These are phyloP conservation scores for Ophiostoma angusticollis DNA, from an alignment of 2,329 filamentous ascomycete species.

Conservation along the genomic window DNA sequence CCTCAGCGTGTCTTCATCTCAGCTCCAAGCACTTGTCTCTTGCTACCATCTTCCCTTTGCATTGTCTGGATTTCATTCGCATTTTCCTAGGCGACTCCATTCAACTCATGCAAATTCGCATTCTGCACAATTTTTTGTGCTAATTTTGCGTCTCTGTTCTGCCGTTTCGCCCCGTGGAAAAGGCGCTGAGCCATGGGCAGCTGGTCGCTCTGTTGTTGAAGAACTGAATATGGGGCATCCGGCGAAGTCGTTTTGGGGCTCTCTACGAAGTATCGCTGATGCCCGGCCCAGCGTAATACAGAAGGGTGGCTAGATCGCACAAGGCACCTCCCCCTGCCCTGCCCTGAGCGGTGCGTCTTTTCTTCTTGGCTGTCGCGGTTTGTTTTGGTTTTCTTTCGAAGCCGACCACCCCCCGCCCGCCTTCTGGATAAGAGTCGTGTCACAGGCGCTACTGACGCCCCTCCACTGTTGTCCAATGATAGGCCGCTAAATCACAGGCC, in stretches of 20 bases:
- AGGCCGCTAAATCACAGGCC: conserved; percentile 6
- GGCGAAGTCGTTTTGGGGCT: conserved; percentile 3
- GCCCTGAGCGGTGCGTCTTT: background rate
- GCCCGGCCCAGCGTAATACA: no score
- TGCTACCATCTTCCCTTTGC: background rate
- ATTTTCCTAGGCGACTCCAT: background rate
- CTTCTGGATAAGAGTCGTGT: conserved; percentile 5
- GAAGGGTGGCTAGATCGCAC: no score
- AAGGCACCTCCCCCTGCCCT: background rate
- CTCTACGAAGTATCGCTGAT: conserved; percentile 1
- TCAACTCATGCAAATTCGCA: background rate
- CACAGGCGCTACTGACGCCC: conserved; percentile 8
- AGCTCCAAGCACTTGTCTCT: background rate
- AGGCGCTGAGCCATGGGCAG: background rate
- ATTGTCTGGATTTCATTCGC: background rate
- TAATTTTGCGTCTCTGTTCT: conserved; percentile 2
- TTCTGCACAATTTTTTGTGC: background rate
- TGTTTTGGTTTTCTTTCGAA: conserved; percentile 1
- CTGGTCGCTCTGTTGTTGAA: conserved; percentile 6
- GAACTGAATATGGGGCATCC: conserved; percentile 5
- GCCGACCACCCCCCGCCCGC: no score
- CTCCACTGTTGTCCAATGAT: conserved; percentile 11
- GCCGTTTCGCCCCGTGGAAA: background rate
- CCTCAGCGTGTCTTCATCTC: background rate
- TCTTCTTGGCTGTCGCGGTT: background rate